Base-by-base conservation (phyloP, 257 asterid species). In the Lycium barbarum region DNA sequence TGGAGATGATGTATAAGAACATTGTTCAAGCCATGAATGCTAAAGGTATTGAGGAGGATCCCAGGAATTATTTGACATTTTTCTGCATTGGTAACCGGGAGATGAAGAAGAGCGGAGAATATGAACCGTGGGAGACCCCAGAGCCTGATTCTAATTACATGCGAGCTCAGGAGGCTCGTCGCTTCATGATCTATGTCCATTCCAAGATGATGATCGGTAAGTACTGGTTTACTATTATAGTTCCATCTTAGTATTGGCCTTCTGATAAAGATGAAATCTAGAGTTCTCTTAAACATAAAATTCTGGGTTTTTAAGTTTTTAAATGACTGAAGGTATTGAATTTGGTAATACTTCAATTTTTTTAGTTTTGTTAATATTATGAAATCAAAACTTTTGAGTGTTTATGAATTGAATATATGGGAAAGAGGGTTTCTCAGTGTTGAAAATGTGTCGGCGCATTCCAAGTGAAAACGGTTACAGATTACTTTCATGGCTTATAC, bases 151-250 rank as follows among this genome's bases (percentile, higher is more conserved):
- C 99, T 2, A 93, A 91, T 85, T 94, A 95, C 67, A 36, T 59
- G 3, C 89, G 86, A 82, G 99, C 98, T 84, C 99, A 94, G 91
- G 86, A 91, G 82, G 93, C 96, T 59, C 92, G 98, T 0, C 98
- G 99, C 12, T 94, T 95, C 87, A 95, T 95, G 98, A 95, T 95
- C 67, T 95, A 95, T 38, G 99, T 95, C 38, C 99, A 95, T 78
- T 72, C 98, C 86, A 95, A 95, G 89, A 92, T 95, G 98, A 94
- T 95, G 97, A 95, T 95, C 6, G 97, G 98, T 95, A 85, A 87
- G 85, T 15, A 83, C 6, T 26, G 57, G 49, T 78, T 80, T 17
- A 65, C 33, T 35, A 68, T 36, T 51, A 2, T 51, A 26, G 15
- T 62, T 57, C n/a, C 68, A n/a, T 57, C 71, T 12, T 35, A 45